These are phyloP conservation scores for Microbotryum silenes-acaulis DNA, from an alignment of 1,284 basidiomycete species.

Conservation along the genomic window DNA sequence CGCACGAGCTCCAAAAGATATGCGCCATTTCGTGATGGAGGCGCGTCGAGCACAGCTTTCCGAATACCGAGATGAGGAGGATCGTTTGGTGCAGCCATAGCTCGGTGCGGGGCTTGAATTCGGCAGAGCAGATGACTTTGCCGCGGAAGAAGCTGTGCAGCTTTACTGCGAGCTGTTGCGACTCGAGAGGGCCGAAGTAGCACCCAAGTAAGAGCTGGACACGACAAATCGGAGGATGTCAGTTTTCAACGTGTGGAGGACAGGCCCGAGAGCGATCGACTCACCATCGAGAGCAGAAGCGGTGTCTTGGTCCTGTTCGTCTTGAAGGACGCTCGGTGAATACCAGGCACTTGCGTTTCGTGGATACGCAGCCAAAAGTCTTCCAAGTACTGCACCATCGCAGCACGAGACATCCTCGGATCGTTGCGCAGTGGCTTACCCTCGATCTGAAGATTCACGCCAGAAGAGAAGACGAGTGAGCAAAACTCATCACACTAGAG, in stretches of 20 bases:
- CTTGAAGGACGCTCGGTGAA: conserved; percentile 28
- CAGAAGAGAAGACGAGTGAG: too few species aligned
- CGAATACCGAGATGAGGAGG: conserved; percentile 25
- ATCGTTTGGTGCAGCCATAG: conserved; percentile 30
- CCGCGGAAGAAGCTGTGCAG: conserved; percentile 30
- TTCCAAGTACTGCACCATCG: conserved; percentile 22
- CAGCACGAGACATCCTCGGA: conserved; percentile 16
- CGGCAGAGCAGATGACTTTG: conserved; percentile 30
- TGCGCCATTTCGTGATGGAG: conserved; percentile 33
- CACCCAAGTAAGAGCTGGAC: conserved; percentile 27
- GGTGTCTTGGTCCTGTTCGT: conserved; percentile 17
- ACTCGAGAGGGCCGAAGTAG: conserved; percentile 26
- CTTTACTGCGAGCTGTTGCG: conserved; percentile 25
- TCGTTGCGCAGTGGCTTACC: conserved; percentile 21
- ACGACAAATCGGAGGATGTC: not conserved
- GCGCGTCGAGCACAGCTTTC: conserved; percentile 22
- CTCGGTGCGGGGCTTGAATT: conserved; percentile 31
- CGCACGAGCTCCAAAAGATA: conserved; percentile 31
- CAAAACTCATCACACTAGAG: not conserved
- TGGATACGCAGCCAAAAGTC: conserved; percentile 30
- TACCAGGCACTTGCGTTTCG: conserved; percentile 27
- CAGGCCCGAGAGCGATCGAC: not conserved
- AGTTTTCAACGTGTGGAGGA: not conserved
- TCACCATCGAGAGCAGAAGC: conserved; percentile 26
- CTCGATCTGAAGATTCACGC: conserved; percentile 14